phyloP scores from a whole-genome alignment of 2,329 filamentous ascomycete genomes.

The Coniochaeta hoffmannii region DNA sequence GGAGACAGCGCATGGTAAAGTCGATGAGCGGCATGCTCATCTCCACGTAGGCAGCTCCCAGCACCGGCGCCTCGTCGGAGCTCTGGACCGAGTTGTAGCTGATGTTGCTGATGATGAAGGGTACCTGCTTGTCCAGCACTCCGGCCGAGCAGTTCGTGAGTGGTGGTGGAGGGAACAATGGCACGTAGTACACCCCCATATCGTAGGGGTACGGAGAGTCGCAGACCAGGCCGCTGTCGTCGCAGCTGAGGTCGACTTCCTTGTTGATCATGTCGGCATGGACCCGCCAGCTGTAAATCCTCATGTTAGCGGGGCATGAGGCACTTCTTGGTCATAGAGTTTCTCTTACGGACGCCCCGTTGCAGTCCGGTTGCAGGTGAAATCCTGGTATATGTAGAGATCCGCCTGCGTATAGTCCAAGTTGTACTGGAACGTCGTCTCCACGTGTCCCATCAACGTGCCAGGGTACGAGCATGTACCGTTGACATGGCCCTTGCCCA shows the following conservation, averaged over 20 bases:
- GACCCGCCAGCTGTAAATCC: background rate
- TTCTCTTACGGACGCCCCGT: background rate
- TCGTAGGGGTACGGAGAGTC: conserved; percentile 1
- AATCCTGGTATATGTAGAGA: conserved; percentile 2
- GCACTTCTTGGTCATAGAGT: too few relatives aligned
- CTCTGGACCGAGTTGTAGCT: conserved; percentile 4
- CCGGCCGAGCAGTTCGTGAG: conserved; percentile 3
- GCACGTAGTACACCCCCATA: conserved; percentile 1
- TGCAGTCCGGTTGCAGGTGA: conserved; percentile 1
- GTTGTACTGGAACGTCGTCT: conserved; percentile 1
- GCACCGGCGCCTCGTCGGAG: background rate
- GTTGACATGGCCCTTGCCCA: background rate
- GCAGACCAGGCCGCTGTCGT: background rate
- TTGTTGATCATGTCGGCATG: background rate
- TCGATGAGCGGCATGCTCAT: conserved; percentile 4
- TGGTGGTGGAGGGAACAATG: background rate
- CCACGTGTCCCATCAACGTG: background rate
- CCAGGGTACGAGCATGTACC: background rate
- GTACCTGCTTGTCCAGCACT: background rate
- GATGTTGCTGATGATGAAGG: conserved; percentile 2
- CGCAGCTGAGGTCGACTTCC: background rate
- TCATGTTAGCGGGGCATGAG: background rate
- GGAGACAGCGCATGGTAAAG: conserved; percentile 4
- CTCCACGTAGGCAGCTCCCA: conserved; percentile 1
- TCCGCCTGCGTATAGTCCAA: background rate